phyloP scores from a whole-genome alignment of 2,329 filamentous ascomycete genomes.

The Xylariaceae sp. region DNA sequence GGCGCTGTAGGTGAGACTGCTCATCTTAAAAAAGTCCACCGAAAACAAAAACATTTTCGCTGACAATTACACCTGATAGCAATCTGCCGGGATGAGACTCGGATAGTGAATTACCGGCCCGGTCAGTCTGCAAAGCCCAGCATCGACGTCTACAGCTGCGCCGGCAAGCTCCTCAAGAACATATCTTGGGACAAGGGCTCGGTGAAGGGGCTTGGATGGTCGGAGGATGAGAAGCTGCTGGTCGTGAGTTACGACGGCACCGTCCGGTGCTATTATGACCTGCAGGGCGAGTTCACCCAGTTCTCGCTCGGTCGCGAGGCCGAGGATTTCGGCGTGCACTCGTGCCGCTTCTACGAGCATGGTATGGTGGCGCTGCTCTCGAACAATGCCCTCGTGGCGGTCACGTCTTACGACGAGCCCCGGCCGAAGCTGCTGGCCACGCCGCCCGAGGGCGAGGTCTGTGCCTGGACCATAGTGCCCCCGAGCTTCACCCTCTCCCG shows the following conservation, averaged over 20 bases:
- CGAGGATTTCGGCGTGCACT: conserved; percentile 79
- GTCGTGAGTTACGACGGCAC: conserved; percentile 86
- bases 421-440: conserved; percentile 75
- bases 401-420: conserved; percentile 87
- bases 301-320: conserved; percentile 88
- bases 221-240: conserved; percentile 86
- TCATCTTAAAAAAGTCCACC: neutral
- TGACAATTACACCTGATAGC: conserved; percentile 47
- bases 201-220: conserved; percentile 90
- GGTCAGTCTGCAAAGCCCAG: conserved; percentile 68
- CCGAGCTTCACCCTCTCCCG: conserved; percentile 84
- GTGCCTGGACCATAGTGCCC: conserved; percentile 85
- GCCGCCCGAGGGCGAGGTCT: conserved; percentile 70
- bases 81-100: conserved; percentile 81
- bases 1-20: conserved; percentile 74
- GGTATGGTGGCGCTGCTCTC: conserved; percentile 90
- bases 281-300: conserved; percentile 93
- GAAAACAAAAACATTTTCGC: conserved; percentile 1
- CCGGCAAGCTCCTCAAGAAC: conserved; percentile 78
- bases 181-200: conserved; percentile 89
- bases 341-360: conserved; percentile 86
- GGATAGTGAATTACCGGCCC: conserved; percentile 72
- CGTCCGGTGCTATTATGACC: conserved; percentile 81
- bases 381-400: conserved; percentile 80
- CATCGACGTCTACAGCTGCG: conserved; percentile 91